These are phyloP conservation scores for Camelina hispida DNA, from an alignment of 345 rosid species.

Conservation along the genomic window DNA sequence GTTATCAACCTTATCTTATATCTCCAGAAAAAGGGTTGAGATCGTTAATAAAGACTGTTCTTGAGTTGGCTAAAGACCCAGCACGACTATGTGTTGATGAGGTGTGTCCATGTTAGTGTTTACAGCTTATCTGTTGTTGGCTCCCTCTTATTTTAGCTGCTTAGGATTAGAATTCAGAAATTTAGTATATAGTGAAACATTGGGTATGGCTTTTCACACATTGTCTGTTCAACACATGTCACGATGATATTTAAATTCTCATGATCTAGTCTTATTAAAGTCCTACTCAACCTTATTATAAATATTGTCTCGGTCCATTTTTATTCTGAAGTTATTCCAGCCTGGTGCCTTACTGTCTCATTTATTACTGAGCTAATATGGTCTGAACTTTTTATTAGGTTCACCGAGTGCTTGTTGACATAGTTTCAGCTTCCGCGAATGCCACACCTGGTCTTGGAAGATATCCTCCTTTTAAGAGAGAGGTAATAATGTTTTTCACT, in stretches of 20 bases:
- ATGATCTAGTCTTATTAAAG: neutral
- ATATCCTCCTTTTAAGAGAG: conserved; percentile 88
- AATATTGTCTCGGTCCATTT: conserved; percentile 17
- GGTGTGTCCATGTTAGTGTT: conserved; percentile 48
- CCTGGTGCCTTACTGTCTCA: neutral
- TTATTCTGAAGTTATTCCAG: conserved; percentile 13
- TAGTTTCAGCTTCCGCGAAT: conserved; percentile 77
- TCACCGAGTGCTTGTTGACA: conserved; percentile 73
- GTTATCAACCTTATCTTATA: conserved; percentile 87
- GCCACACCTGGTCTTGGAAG: conserved; percentile 85
- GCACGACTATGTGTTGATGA: conserved; percentile 80
- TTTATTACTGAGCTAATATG: conserved; percentile 20
- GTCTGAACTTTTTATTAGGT: conserved; percentile 53
- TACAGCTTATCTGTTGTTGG: conserved; percentile 15
- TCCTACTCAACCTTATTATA: conserved; percentile 5
- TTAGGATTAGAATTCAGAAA: conserved; percentile 12
- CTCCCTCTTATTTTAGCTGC: conserved; percentile 25
- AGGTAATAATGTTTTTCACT: conserved; percentile 51
- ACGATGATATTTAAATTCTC: conserved; percentile 5
- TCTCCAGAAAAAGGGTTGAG: conserved; percentile 87
- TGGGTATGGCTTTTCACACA: conserved; percentile 17
- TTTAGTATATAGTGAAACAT: conserved; percentile 17
- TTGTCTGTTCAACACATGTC: conserved; percentile 21
- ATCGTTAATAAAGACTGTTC: conserved; percentile 73
- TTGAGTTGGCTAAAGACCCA: conserved; percentile 83